Conservation (phyloP, 2,329 filamentous ascomycete species). For the Penicillium crustosum region DNA sequence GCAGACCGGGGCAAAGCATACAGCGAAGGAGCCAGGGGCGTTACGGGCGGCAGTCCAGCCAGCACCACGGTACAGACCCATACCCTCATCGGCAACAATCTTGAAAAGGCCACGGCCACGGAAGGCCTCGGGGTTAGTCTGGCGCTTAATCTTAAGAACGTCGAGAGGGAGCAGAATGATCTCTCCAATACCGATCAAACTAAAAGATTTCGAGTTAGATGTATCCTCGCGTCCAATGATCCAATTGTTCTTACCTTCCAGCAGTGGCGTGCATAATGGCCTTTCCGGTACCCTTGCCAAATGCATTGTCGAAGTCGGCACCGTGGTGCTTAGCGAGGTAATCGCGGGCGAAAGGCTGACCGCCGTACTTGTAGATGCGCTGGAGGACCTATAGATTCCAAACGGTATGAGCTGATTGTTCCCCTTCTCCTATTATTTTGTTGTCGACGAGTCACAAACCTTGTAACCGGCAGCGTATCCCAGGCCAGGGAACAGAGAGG, state of each 20-base stretch:
- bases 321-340: slow-evolving; percentile 79
- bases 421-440: not conserved
- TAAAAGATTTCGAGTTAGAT: slow-evolving; percentile 37
- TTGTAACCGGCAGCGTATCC: slow-evolving; percentile 99
- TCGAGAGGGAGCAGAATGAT: slow-evolving; percentile 93
- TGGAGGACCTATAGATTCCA: slow-evolving; percentile 66
- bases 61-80: slow-evolving; percentile 93
- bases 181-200: slow-evolving; percentile 94
- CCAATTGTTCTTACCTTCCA: slow-evolving; percentile 62
- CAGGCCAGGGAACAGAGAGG: slow-evolving; percentile 93
- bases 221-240: not conserved
- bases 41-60: slow-evolving; percentile 97
- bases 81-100: slow-evolving; percentile 91
- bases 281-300: slow-evolving; percentile 96
- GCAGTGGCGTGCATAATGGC: slow-evolving; percentile 97
- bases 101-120: slow-evolving; percentile 84
- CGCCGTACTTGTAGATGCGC: slow-evolving; percentile 97
- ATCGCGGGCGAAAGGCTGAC: slow-evolving; percentile 91
- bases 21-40: slow-evolving; percentile 92
- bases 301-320: slow-evolving; percentile 78
- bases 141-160: slow-evolving; percentile 98
- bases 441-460: slow-evolving; percentile 46
- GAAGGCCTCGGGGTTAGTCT: slow-evolving; percentile 99
- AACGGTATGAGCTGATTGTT: slow-evolving; percentile 2
- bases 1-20: slow-evolving; percentile 51